Evolutionary conservation across 2,329 filamentous ascomycete species (phyloP).

Genomic region (Aureobasidium uvarum): DNA sequence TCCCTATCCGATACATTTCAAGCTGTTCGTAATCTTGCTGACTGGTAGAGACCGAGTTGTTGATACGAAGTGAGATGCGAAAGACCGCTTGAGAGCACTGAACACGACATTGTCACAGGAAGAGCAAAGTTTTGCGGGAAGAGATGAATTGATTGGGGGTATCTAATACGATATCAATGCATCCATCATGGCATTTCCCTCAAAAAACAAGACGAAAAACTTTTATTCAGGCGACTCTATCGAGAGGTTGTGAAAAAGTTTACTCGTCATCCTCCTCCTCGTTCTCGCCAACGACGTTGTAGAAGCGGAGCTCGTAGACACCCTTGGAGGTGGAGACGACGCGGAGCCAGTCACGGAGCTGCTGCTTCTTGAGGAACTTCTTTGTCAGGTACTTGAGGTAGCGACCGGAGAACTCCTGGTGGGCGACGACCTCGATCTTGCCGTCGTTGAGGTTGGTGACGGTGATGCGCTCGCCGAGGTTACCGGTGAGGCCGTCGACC

Average conservation of each 20-base stretch:
- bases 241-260: constrained; percentile 33
- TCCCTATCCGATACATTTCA: background rate
- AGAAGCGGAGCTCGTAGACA: constrained; percentile 99
- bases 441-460: constrained; percentile 91
- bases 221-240: background rate
- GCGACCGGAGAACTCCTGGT: constrained; percentile 97
- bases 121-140: background rate
- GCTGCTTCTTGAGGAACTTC: constrained; percentile 99
- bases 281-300: constrained; percentile 99
- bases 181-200: constrained; percentile 1
- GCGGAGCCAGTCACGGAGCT: constrained; percentile 99
- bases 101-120: background rate
- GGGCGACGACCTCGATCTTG: constrained; percentile 96
- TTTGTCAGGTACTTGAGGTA: constrained; percentile 99
- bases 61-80: too few species aligned
- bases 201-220: constrained; percentile 11
- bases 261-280: constrained; percentile 99
- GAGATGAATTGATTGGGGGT: constrained; percentile 14
- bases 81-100: background rate
- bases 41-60: background rate
- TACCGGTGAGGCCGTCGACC: constrained; percentile 96
- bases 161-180: constrained; percentile 21
- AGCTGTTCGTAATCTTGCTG: background rate
- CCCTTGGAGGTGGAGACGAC: constrained; percentile 97
- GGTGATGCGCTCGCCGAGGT: constrained; percentile 89